Conservation (phyloP, 371 early-diverging fungal genomes). For the Capniomyces stellatus region DNA sequence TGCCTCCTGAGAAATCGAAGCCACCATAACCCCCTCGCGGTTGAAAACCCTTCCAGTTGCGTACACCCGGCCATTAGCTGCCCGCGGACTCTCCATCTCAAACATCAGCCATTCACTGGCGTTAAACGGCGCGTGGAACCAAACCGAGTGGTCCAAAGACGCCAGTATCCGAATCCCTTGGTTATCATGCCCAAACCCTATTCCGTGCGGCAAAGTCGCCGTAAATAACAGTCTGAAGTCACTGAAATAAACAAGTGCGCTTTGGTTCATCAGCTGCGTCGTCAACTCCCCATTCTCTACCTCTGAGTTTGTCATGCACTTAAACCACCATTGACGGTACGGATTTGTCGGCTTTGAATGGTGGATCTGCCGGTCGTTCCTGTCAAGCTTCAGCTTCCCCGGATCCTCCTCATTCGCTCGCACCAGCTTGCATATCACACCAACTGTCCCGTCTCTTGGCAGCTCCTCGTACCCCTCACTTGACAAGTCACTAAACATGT, state of each 20-base stretch:
- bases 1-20: conserved; percentile 51
- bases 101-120: conserved; percentile 82
- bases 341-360: no score
- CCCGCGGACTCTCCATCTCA: conserved; percentile 57
- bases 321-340: neutral
- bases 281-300: neutral
- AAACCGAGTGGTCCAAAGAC: conserved; percentile 71
- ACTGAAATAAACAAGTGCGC: neutral
- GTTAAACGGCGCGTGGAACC: conserved; percentile 74
- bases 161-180: conserved; percentile 27
- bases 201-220: neutral
- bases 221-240: neutral
- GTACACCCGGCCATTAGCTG: conserved; percentile 54
- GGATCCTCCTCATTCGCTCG: no score
- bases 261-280: neutral
- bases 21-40: conserved; percentile 57
- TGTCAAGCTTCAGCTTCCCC: no score
- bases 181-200: neutral
- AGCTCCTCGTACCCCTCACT: no score
- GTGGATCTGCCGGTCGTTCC: no score
- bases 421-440: no score
- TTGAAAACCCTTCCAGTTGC: conserved; percentile 54
- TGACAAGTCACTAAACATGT: no score
- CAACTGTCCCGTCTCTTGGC: no score
- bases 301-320: no score